phyloP scores from a whole-genome alignment of 805 yeast genomes.

The Metschnikowia reukaufii region DNA sequence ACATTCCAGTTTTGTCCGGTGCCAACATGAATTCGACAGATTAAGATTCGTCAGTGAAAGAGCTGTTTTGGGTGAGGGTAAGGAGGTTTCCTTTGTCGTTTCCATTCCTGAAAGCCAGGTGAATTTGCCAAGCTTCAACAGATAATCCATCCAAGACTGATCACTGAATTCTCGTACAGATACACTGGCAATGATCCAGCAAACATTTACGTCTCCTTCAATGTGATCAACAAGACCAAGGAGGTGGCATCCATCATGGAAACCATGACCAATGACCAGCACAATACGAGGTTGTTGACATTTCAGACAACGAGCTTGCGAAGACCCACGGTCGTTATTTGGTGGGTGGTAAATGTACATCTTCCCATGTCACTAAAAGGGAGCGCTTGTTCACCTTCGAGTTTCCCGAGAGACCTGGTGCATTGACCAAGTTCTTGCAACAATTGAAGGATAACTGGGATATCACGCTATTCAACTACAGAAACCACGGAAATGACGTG shows the following conservation, averaged over 20 bases:
- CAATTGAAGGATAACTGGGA: slow-evolving; percentile 81
- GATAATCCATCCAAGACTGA: slow-evolving; percentile 80
- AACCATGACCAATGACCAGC: slow-evolving; percentile 60
- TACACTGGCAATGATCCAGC: slow-evolving; percentile 58
- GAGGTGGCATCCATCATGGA: slow-evolving; percentile 68
- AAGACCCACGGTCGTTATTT: slow-evolving; percentile 94
- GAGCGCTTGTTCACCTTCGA: slow-evolving; percentile 84
- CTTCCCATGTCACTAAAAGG: slow-evolving; percentile 48
- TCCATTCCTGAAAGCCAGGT: slow-evolving; percentile 94
- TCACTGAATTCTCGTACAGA: slow-evolving; percentile 94
- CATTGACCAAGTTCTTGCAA: slow-evolving; percentile 75
- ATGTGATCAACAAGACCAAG: slow-evolving; percentile 69
- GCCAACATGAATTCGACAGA: slow-evolving; percentile 98
- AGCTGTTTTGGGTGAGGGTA: slow-evolving; percentile 98
- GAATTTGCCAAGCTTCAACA: slow-evolving; percentile 77
- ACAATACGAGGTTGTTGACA: slow-evolving; percentile 69
- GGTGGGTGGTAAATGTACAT: slow-evolving; percentile 84
- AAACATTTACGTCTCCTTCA: slow-evolving; percentile 83
- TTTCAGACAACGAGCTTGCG: slow-evolving; percentile 91
- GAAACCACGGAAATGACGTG: slow-evolving; percentile 95
- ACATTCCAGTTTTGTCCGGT: slow-evolving; percentile 86
- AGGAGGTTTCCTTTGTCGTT: slow-evolving; percentile 87
- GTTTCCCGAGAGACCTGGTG: slow-evolving; percentile 98
- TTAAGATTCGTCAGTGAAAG: slow-evolving; percentile 94
- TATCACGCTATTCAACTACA: slow-evolving; percentile 89